phyloP scores from a whole-genome alignment of 2,329 filamentous ascomycete genomes.

The Esteya vermicola region DNA sequence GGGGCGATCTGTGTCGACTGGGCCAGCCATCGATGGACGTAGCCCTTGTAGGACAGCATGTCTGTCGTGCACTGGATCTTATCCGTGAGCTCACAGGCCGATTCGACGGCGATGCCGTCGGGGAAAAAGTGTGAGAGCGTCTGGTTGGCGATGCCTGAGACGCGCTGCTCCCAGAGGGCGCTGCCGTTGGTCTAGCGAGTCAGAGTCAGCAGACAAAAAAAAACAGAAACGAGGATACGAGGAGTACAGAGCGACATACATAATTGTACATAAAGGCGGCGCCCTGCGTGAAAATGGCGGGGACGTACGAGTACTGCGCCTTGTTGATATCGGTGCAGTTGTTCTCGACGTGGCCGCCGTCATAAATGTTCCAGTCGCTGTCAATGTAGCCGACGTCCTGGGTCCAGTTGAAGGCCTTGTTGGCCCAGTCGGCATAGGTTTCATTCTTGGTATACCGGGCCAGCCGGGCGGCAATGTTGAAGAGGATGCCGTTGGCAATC shows the following conservation, averaged over 20 bases:
- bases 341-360: slow-evolving; percentile 42
- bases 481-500: slow-evolving; percentile 49
- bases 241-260: slow-evolving; percentile 25
- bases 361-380: slow-evolving; percentile 42
- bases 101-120: slow-evolving; percentile 47
- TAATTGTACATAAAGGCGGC: slow-evolving; percentile 56
- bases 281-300: slow-evolving; percentile 46
- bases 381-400: slow-evolving; percentile 41
- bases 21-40: slow-evolving; percentile 50
- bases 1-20: slow-evolving; percentile 49
- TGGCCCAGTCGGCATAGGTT: slow-evolving; percentile 50
- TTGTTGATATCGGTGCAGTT: slow-evolving; percentile 49
- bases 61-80: slow-evolving; percentile 48
- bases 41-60: slow-evolving; percentile 59
- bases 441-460: slow-evolving; percentile 54
- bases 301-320: slow-evolving; percentile 54
- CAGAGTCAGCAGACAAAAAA: not conserved
- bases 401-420: slow-evolving; percentile 49
- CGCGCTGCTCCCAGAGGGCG: slow-evolving; percentile 35
- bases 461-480: slow-evolving; percentile 53
- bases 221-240: not conserved
- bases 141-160: slow-evolving; percentile 40
- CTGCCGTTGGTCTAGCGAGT: slow-evolving; percentile 33
- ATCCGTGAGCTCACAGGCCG: slow-evolving; percentile 42
- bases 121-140: slow-evolving; percentile 36